Conservation (phyloP, 2,329 filamentous ascomycete species). For the Cytospora mali region DNA sequence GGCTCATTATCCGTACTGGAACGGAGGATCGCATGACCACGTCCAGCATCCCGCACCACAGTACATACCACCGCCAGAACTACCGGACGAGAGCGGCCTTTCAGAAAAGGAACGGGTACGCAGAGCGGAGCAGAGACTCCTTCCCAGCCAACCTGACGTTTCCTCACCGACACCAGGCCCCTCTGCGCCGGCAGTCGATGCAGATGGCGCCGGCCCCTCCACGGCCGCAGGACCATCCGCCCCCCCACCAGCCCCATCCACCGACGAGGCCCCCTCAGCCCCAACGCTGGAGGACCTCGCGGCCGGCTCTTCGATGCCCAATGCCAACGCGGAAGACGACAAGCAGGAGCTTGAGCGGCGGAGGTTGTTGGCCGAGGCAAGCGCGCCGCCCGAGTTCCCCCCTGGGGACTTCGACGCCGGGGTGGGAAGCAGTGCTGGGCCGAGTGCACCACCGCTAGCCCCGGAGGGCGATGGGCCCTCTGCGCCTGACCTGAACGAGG, state of each 20-base stretch:
- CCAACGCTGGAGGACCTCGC: slow-evolving; percentile 51
- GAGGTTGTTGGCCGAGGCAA: slow-evolving; percentile 64
- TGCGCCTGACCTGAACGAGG: slow-evolving; percentile 62
- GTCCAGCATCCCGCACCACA: slow-evolving; percentile 45
- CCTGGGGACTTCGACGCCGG: slow-evolving; percentile 53
- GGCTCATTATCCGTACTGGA: slow-evolving; percentile 39
- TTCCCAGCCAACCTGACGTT: slow-evolving; percentile 77
- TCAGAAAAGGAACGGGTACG: slow-evolving; percentile 83
- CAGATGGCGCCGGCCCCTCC: slow-evolving; percentile 43
- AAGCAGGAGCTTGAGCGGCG: slow-evolving; percentile 76
- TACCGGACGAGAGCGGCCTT: slow-evolving; percentile 62
- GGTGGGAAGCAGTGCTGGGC: slow-evolving; percentile 31
- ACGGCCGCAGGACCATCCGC: slow-evolving; percentile 28
- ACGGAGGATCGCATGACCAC: slow-evolving; percentile 36
- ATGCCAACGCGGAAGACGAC: slow-evolving; percentile 60
- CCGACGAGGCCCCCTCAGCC: slow-evolving; percentile 37
- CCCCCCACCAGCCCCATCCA: slow-evolving; percentile 7
- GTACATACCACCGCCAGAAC: slow-evolving; percentile 62
- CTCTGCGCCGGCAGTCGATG: slow-evolving; percentile 46
- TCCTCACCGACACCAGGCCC: slow-evolving; percentile 29
- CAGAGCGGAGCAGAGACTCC: slow-evolving; percentile 73
- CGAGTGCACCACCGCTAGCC: slow-evolving; percentile 32
- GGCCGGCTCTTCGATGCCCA: slow-evolving; percentile 27
- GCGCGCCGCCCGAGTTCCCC: slow-evolving; percentile 62
- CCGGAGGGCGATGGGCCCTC: slow-evolving; percentile 45